Conservation (phyloP, 2,329 filamentous ascomycete genomes). For the Cladosporium sp. region DNA sequence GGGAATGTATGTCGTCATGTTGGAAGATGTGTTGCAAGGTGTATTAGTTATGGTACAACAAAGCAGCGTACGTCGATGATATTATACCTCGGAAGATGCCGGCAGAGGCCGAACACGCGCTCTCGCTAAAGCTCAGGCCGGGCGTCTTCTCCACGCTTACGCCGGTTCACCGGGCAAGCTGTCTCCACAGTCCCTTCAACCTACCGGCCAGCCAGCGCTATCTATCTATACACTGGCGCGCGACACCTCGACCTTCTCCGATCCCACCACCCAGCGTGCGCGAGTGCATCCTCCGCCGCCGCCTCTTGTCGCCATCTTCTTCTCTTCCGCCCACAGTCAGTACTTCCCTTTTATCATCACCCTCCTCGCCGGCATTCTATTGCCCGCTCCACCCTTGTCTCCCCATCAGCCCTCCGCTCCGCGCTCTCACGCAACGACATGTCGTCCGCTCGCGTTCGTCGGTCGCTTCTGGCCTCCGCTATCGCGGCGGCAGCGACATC, state of each 20-base stretch:
- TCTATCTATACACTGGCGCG: neutral
- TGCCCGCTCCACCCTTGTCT: constrained; percentile 45
- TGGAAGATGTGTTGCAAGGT: constrained; percentile 38
- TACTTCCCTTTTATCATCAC: constrained; percentile 23
- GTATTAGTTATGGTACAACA: neutral
- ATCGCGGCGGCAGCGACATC: neutral
- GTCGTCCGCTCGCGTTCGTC: neutral
- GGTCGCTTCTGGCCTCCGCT: constrained; percentile 2
- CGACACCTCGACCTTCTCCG: neutral
- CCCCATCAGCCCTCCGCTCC: constrained; percentile 10
- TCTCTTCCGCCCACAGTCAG: constrained; percentile 24
- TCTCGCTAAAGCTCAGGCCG: neutral
- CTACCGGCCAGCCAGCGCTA: neutral
- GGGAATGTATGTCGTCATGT: constrained; percentile 79
- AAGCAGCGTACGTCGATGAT: neutral
- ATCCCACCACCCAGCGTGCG: constrained; percentile 7
- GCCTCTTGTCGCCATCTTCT: neutral
- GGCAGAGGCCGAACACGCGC: too few species aligned
- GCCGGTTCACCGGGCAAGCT: neutral
- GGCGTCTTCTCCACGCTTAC: constrained; percentile 4
- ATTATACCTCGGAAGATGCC: neutral
- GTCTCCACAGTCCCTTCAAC: neutral
- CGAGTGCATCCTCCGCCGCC: constrained; percentile 3
- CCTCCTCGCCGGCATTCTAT: constrained; percentile 48
- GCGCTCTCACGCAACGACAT: neutral